Percentiles rank a stretch among this genome's conserved stretches.
phyloP scores from a whole-genome alignment of 2,329 filamentous ascomycete species.

The Berkeleyomyces basicola region DNA sequence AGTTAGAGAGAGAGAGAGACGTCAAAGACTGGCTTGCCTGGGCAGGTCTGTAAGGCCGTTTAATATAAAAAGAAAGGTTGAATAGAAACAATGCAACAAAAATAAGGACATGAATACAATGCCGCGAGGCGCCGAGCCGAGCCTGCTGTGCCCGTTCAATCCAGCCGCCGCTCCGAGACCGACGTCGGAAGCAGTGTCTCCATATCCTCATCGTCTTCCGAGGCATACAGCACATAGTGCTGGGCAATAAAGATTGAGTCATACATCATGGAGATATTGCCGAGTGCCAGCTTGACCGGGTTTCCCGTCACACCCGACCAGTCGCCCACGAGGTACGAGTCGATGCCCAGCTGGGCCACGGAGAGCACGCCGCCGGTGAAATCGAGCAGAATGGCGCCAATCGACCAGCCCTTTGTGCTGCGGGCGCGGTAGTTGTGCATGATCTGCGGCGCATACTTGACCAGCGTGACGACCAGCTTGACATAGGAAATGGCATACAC shows the following conservation, averaged over 20 bases:
- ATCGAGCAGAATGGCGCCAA: constrained; percentile 69
- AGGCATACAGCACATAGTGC: constrained; percentile 64
- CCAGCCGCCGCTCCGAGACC: constrained; percentile 16
- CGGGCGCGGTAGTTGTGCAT: constrained; percentile 68
- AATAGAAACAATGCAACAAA: too few species aligned
- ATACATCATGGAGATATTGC: constrained; percentile 73
- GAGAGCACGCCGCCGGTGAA: constrained; percentile 68
- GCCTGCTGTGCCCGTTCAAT: constrained; percentile 8
- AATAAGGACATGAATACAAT: too few species aligned
- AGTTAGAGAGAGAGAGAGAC: too few species aligned
- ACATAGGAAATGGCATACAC: constrained; percentile 64
- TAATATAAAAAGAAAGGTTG: too few species aligned
- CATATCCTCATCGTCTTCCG: constrained; percentile 15
- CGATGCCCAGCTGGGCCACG: constrained; percentile 64
- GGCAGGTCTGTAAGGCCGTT: too few species aligned
- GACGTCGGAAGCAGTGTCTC: constrained; percentile 20
- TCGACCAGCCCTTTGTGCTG: constrained; percentile 79
- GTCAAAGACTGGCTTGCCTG: too few species aligned
- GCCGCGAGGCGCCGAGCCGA: not conserved
- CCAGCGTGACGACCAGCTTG: constrained; percentile 72
- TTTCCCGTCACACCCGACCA: constrained; percentile 88
- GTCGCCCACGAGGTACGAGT: constrained; percentile 68
- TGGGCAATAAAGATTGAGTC: constrained; percentile 76
- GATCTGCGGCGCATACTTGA: constrained; percentile 87
- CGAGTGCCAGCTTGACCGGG: constrained; percentile 73